A percentile compares a stretch with the other conserved stretches of the same genome.
Conservation (phyloP, 2,329 filamentous ascomycete genomes). For the Teratosphaeria gauchensis region DNA sequence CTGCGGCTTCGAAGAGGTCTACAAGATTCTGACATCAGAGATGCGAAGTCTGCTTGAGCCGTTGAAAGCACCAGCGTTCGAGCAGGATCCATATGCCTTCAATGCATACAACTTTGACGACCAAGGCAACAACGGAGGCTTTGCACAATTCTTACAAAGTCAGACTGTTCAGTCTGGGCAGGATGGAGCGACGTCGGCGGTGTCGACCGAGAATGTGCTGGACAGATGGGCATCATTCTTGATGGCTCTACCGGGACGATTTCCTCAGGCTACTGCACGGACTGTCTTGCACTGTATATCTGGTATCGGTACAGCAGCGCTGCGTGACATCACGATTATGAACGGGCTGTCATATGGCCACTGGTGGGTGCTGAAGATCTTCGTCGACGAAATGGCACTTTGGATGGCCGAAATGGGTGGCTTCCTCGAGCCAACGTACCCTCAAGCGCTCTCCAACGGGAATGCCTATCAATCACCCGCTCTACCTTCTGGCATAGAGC, state of each 20-base stretch:
- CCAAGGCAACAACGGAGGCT: constrained; percentile 24
- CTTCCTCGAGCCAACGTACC: constrained; percentile 52
- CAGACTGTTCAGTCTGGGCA: constrained; percentile 10
- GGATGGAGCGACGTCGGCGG: constrained; percentile 12
- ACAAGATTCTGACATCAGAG: constrained; percentile 48
- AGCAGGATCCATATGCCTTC: constrained; percentile 30
- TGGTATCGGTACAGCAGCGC: constrained; percentile 63
- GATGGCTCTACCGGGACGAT: constrained; percentile 56
- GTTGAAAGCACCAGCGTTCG: constrained; percentile 36
- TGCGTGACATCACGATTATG: constrained; percentile 71
- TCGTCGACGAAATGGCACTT: constrained; percentile 86
- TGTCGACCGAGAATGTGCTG: constrained; percentile 52
- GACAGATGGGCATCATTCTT: constrained; percentile 72
- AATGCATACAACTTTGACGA: constrained; percentile 17
- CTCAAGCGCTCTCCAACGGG: constrained; percentile 1
- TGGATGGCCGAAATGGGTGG: constrained; percentile 87
- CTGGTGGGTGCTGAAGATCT: constrained; percentile 94
- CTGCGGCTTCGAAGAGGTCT: constrained; percentile 46
- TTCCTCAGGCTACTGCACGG: constrained; percentile 62
- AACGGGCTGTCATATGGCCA: constrained; percentile 75
- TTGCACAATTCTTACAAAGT: constrained; percentile 31
- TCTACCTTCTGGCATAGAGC: constrained; percentile 15
- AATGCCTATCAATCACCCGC: constrained; percentile 15
- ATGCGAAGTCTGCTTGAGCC: constrained; percentile 64
- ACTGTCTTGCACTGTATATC: constrained; percentile 71